Base-by-base conservation (phyloP, 805 yeast species). In the Sugiyamaella mastotermitis region DNA sequence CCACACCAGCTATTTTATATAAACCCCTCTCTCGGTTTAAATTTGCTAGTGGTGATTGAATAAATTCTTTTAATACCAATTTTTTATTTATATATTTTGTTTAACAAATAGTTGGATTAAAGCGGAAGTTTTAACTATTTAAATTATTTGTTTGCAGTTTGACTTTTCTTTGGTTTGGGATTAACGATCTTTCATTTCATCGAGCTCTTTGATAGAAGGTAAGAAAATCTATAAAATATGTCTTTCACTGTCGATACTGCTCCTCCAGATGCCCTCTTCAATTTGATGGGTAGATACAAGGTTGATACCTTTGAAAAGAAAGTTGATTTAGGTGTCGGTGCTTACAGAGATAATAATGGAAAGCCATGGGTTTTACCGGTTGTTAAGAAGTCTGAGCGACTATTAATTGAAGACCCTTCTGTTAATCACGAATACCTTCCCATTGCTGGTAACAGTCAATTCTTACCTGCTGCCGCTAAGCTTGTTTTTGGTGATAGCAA, bases 201-300 rank as follows among this genome's bases (percentile, higher is more conserved):
- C n/a, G n/a, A n/a, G n/a, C n/a, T n/a, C n/a, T n/a, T n/a, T n/a
- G n/a, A n/a, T n/a, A n/a, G n/a, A n/a, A n/a, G n/a, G n/a, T n/a
- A n/a, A n/a, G n/a, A 23, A n/a, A 23, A 10, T 23, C n/a, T 23
- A 7, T 5, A 16, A n/a, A 41, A 11, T 26, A 41, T 41, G 43
- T 31, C 43, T 13, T 49, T 57, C 30, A 35, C 35, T 14, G 59
- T 53, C 1, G 37, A 40, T 2, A 24, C 33, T 9, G 49, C 52
- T n/a, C 95, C 95, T 19, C 82, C 90, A 21, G 97, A 87, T 61
- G 87, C 95, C 5, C 71, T 87, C 38, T 88, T 87, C 52, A 92
- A 83, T 5, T 72, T 87, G 47, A 45, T 48, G 34, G 62, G 54
- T 19, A 43, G 49, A n/a, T 57, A 49, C 56, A 57, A 57, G 46